Evolutionary conservation across 2,329 filamentous ascomycete genomes (phyloP), one percentile per base, ranked within the genome.

Genomic region (Colletotrichum sp.): DNA sequence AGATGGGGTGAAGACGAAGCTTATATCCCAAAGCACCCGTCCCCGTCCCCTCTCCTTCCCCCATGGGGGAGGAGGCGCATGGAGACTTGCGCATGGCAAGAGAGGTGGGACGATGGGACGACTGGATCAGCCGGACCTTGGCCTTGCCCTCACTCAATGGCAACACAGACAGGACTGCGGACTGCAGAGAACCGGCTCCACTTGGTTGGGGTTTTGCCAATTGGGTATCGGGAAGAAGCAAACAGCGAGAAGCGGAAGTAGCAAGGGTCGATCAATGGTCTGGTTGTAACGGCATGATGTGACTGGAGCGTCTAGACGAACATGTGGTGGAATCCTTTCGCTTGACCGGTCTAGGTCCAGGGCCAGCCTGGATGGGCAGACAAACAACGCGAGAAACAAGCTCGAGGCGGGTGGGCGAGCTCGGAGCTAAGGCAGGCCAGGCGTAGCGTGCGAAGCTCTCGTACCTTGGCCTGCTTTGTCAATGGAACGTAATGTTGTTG

Each of bases 221-320:
- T 63, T 63, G 59, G 59, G 57, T 24, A 60, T 39, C 55, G 55
- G 34, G 34, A 57, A 36, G 22, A 44, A 39, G 30, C 36, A 44
- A 34, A 24, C 44, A 32, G 44, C 70, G 36, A 52, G 52, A 59
- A 59, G 57, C 13, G 52, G 70, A 26, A 52, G 69, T 68, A 73
- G 44, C 63, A 72, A 60, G 64, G 69, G 57, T 22, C 34, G 57
- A 66, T 76, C 64, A 74, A 65, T 34, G 36, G 34, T 15, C 36
- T 64, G 70, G 64, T 52, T 44, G 74, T 55, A 36, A 74, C 70
- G 70, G 59, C 74, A 69, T 69, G 64, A 76, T 66, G 74, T 76
- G 65, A 76, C 74, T 76, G 70, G 74, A 76, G 74, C 74, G 74
- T 76, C 64, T 76, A 76, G 59, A 73, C 59, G 70, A 76, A 74